Conservation (phyloP, 495 filamentous ascomycete genomes). For the Neurospora discreta region DNA sequence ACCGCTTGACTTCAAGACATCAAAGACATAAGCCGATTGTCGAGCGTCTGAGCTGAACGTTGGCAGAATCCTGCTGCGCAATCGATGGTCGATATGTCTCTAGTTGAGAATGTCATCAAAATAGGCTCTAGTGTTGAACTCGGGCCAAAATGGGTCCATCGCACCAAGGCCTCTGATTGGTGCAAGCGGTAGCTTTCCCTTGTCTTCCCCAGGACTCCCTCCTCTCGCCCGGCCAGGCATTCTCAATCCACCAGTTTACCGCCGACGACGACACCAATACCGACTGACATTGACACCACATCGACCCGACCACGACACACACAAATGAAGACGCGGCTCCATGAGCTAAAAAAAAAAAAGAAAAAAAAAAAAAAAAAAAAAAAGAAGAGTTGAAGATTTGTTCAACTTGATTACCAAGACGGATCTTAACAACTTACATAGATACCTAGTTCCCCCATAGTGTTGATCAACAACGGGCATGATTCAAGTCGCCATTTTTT, state of each 20-base stretch:
- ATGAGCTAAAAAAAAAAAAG: no score
- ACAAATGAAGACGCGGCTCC: neutral
- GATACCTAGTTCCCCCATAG: neutral
- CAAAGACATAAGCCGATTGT: neutral
- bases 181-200: neutral
- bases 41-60: neutral
- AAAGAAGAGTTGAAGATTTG: neutral
- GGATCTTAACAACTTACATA: neutral
- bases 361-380: no score
- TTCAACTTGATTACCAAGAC: neutral
- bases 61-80: neutral
- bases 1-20: neutral
- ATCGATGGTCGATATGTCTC: neutral
- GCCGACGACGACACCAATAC: no score
- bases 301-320: neutral
- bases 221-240: neutral
- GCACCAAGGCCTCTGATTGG: neutral
- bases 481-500: neutral
- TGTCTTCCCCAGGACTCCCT: neutral
- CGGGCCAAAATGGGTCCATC: neutral
- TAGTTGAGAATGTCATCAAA: neutral
- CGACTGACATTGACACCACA: neutral
- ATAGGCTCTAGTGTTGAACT: neutral
- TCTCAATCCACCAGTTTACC: neutral
- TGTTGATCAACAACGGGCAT: neutral